Base-by-base conservation (phyloP, 768 basidiomycete species). In the Calvatia gigantea region DNA sequence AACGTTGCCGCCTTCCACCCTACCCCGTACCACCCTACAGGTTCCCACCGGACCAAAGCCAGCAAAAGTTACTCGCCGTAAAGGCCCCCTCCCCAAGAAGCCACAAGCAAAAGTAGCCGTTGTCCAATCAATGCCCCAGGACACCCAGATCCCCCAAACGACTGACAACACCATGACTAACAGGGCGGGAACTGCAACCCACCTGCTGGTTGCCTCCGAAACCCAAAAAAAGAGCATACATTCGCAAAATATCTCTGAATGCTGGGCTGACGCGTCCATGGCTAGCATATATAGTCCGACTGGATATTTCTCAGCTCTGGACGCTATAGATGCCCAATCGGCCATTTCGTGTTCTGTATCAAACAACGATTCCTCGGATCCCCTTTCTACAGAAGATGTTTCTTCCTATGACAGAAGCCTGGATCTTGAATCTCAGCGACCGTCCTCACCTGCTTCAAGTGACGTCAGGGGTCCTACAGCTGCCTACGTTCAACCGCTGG, bases 51-150 rank as follows among this genome's bases (percentile, higher is more conserved):
- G 2, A 12, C 27, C 21, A 56, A 42, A 21, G 15, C 21, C 29
- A 56, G n/a, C n/a, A n/a, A n/a, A 27, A 19, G 19, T 29, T 3
- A 23, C 45, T 32, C 46, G 37, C 11, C 37, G 38, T 23, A 28
- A 21, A 14, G 38, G 38, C 17, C 32, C 53, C 25, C 54, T 46
- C 25, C 14, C 14, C 14, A 49, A 17, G 29, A 42, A 32, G 6
- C n/a, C 37, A 15, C 32, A 42, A n/a, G 28, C 27, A 6, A 25
- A 32, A 9, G 41, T 39, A 48, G 1, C 17, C 14, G 29, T 19
- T 2, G 47, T 56, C 29, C 48, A 56, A 25, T 6, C 19, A 19
- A 47, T 49, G 25, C 37, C 46, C 19, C 46, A 45, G 19, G 54
- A 56, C 7, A 17, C 7, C 19, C 46, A 48, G 14, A n/a, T 48